Conservation (phyloP, 2,329 filamentous ascomycete genomes). For the Tolypocladium capitatum region DNA sequence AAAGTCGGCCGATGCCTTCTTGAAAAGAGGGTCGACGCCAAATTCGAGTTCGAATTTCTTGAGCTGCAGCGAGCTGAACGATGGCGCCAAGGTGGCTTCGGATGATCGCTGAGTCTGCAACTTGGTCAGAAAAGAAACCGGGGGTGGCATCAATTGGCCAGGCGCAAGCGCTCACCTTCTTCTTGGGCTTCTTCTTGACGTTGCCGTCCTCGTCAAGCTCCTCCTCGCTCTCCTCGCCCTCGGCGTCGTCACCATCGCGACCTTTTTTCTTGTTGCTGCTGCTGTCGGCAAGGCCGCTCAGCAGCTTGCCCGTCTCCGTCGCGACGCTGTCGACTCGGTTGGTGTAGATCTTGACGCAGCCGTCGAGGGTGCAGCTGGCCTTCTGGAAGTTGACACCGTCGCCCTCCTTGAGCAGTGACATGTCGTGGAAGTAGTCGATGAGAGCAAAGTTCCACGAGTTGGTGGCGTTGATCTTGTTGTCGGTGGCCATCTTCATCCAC, state of each 20-base stretch:
- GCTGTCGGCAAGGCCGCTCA: slow-evolving; percentile 87
- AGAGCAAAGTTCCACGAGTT: slow-evolving; percentile 99
- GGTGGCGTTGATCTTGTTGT: slow-evolving; percentile 96
- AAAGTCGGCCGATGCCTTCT: slow-evolving; percentile 96
- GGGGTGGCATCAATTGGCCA: background rate
- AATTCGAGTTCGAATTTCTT: slow-evolving; percentile 98
- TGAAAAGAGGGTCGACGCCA: slow-evolving; percentile 94
- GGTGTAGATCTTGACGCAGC: slow-evolving; percentile 98
- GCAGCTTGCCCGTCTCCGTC: slow-evolving; percentile 86
- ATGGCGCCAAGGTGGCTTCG: slow-evolving; percentile 83
- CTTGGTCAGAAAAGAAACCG: slow-evolving; percentile 2
- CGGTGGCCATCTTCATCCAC: slow-evolving; percentile 99
- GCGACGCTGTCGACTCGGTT: slow-evolving; percentile 96
- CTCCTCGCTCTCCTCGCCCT: slow-evolving; percentile 54
- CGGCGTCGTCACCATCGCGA: slow-evolving; percentile 48
- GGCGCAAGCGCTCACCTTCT: slow-evolving; percentile 45
- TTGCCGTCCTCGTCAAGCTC: slow-evolving; percentile 50
- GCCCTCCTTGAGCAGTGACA: slow-evolving; percentile 92
- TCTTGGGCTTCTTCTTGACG: slow-evolving; percentile 50
- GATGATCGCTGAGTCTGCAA: slow-evolving; percentile 59
- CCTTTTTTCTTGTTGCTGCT: slow-evolving; percentile 64
- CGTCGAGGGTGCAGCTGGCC: slow-evolving; percentile 91
- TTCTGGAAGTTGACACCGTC: slow-evolving; percentile 98
- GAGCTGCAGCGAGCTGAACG: slow-evolving; percentile 75
- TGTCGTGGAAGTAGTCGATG: slow-evolving; percentile 99